A percentile compares a stretch with the other conserved stretches of the same genome.
Evolutionary conservation across 306 rosid genomes (phyloP).

Genomic region (Cajanus cajan): DNA sequence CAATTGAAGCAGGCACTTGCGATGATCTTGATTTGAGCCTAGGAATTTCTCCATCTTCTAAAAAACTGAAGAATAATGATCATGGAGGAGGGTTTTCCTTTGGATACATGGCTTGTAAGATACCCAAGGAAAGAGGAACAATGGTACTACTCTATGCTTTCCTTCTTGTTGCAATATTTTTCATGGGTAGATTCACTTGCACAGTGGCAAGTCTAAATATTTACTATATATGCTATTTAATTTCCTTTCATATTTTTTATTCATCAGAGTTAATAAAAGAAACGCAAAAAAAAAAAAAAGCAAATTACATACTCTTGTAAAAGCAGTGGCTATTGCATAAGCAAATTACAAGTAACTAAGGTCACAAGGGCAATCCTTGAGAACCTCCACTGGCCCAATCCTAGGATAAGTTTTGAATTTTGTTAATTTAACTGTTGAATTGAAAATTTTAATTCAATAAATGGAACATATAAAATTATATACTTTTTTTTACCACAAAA

Average conservation of each 20-base stretch:
- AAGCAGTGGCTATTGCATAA: too few species aligned
- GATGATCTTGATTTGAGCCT: slow-evolving; percentile 74
- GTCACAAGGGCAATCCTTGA: too few species aligned
- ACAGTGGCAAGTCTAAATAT: background rate
- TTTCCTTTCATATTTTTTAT: background rate
- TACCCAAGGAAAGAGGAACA: slow-evolving; percentile 25
- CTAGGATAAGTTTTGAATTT: too few species aligned
- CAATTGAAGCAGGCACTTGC: slow-evolving; percentile 39
- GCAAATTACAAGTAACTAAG: too few species aligned
- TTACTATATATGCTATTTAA: background rate
- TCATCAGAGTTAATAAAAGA: too few species aligned
- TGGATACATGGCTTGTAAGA: background rate
- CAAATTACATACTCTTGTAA: too few species aligned
- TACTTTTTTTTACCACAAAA: background rate
- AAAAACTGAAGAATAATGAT: slow-evolving; percentile 20
- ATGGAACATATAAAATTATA: background rate
- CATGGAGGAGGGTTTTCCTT: slow-evolving; percentile 16
- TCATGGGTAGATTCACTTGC: background rate
- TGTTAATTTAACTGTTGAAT: background rate
- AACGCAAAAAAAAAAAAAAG: too few species aligned
- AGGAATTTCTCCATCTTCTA: slow-evolving; percentile 56
- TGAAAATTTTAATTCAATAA: background rate
- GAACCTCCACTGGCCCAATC: too few species aligned
- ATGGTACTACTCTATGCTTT: slow-evolving; percentile 41
- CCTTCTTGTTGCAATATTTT: background rate